Percentiles rank a stretch among this genome's conserved stretches.
These are phyloP conservation scores for Taphrina betulina DNA, from an alignment of 1,139 yeast species.

Conservation along the genomic window DNA sequence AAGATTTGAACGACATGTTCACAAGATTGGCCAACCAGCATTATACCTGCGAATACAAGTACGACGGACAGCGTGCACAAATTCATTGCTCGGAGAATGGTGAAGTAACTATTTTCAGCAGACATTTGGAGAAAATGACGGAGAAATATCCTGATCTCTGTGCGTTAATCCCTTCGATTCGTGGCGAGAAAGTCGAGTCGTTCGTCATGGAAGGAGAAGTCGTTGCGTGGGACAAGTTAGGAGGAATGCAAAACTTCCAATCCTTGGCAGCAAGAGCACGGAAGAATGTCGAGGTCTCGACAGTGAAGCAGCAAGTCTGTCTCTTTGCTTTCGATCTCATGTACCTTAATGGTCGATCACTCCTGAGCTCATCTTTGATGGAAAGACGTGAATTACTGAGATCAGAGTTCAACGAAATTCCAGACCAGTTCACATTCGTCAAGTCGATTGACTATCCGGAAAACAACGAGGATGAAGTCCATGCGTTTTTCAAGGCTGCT, in stretches of 20 bases:
- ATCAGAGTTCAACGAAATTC: conserved; percentile 59
- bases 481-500: conserved; percentile 81
- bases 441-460: conserved; percentile 60
- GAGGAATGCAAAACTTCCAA: conserved; percentile 81
- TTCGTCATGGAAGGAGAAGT: conserved; percentile 72
- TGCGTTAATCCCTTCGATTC: conserved; percentile 41
- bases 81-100: conserved; percentile 74
- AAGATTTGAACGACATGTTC: conserved; percentile 80
- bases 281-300: conserved; percentile 83
- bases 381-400: conserved; percentile 67
- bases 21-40: conserved; percentile 69
- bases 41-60: conserved; percentile 93
- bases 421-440: conserved; percentile 82
- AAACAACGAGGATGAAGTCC: conserved; percentile 66
- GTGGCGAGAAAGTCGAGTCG: conserved; percentile 24
- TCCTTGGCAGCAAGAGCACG: conserved; percentile 88
- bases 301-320: conserved; percentile 86
- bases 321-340: conserved; percentile 86
- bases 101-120: conserved; percentile 69
- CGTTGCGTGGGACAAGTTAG: conserved; percentile 88
- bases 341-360: conserved; percentile 65
- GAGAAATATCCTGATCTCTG: conserved; percentile 90
- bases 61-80: conserved; percentile 98
- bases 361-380: conserved; percentile 62
- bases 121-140: conserved; percentile 97